Evolutionary conservation across 1,284 basidiomycete genomes (phyloP), one percentile per base, ranked within the genome.

Genomic region (Austroboletus niveus): DNA sequence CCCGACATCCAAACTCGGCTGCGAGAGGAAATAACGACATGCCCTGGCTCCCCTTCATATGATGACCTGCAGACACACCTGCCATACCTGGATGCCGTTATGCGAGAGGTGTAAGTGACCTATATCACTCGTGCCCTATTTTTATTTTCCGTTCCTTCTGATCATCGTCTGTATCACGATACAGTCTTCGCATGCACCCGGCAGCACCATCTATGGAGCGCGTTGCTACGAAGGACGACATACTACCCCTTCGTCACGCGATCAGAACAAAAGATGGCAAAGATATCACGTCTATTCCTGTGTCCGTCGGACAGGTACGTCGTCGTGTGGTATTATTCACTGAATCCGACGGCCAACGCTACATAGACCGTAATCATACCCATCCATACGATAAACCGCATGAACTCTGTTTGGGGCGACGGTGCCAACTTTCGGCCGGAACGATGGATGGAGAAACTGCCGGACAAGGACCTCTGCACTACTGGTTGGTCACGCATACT

Each of bases 401-500:
- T 56, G 41, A 34, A 45, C 11, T 40, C 53, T 4, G 30, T 56
- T 2, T 54, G 53, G 47, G n/a, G 30, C 1, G 52, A 56, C 7
- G 53, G 45, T 2, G 11, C 40, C 6, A 35, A 22, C 17, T 56
- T 54, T 12, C 5, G 42, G 30, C 53, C 53, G 11, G 53, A 42
- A 32, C 46, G 47, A 29, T 51, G 48, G 53, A 42, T 31, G 29
- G 47, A 55, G 30, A 39, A 45, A 4, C 48, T 54, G 24, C 53
- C 53, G 1, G 10, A 14, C 14, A 32, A 55, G 20, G 53, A 55
- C 12, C 42, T 55, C n/a, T 51, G 47, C 10, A 17, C 38, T n/a
- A 54, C 52, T 1, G 47, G 53, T 9, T 54, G 53, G 53, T 55
- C 53, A 3, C 53, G 42, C 14, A 30, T 54, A 1, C 53, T 54